phyloP scores from a whole-genome alignment of 768 basidiomycete species.

The Rhizopogon roseolus region DNA sequence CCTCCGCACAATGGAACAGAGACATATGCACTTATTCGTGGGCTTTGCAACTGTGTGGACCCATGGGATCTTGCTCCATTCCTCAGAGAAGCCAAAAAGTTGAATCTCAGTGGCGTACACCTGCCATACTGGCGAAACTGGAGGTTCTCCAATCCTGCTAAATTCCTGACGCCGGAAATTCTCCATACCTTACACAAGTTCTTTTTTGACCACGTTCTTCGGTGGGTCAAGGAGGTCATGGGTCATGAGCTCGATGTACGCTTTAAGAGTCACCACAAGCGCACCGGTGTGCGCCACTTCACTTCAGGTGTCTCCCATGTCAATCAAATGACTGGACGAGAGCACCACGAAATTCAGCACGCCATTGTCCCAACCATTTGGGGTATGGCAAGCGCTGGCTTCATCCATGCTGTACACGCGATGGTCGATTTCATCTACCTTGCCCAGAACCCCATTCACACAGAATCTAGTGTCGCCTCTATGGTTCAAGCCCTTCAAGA shows the following conservation, averaged over 20 bases:
- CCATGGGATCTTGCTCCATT: conserved; percentile 23
- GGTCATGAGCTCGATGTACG: background rate
- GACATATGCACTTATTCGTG: too few relatives aligned
- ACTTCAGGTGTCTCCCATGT: conserved; percentile 31
- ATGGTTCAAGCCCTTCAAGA: background rate
- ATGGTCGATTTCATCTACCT: conserved; percentile 2
- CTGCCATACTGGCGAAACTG: conserved; percentile 35
- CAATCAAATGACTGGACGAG: conserved; percentile 36
- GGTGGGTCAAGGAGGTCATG: background rate
- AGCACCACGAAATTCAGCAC: conserved; percentile 32
- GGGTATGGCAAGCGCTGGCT: background rate
- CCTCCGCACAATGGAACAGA: too few relatives aligned
- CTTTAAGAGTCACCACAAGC: conserved; percentile 2
- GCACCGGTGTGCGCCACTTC: conserved; percentile 31
- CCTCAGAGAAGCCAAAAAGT: conserved; percentile 1
- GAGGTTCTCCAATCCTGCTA: conserved; percentile 24
- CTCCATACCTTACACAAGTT: conserved; percentile 6
- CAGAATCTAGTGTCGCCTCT: background rate
- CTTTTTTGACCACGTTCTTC: background rate
- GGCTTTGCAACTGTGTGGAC: background rate
- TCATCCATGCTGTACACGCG: background rate
- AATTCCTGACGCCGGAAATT: conserved; percentile 31
- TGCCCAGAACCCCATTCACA: background rate
- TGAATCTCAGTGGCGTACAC: conserved; percentile 6
- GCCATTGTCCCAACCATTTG: conserved; percentile 27